Conservation (phyloP, 352 stramenopile genomes). For the Thalassiosira hispida region DNA sequence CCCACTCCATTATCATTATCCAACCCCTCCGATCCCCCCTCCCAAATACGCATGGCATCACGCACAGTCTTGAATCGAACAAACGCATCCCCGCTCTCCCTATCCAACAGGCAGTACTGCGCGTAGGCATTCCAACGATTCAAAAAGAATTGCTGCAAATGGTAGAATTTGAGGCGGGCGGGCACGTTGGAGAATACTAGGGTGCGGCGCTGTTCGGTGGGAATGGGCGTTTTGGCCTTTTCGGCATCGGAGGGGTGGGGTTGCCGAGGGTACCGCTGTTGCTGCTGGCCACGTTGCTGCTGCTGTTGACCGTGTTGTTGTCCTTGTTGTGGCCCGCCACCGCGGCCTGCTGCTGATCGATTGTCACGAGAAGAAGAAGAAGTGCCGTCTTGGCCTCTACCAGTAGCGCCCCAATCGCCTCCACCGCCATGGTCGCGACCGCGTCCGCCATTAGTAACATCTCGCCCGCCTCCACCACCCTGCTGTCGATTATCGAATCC, state of each 20-base stretch:
- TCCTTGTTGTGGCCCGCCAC: neutral
- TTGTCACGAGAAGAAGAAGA: too few species aligned
- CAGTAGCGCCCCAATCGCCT: neutral
- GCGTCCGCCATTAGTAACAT: neutral
- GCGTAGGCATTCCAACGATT: slow-evolving; percentile 22
- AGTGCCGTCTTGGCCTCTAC: neutral
- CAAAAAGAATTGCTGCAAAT: slow-evolving; percentile 24
- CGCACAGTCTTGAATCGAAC: slow-evolving; percentile 21
- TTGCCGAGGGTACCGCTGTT: neutral
- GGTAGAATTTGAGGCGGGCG: slow-evolving; percentile 11
- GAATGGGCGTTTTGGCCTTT: slow-evolving; percentile 10
- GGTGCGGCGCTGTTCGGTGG: slow-evolving; percentile 23
- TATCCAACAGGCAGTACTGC: slow-evolving; percentile 27
- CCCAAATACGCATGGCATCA: slow-evolving; percentile 37
- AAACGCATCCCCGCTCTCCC: slow-evolving; percentile 14
- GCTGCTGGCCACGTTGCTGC: slow-evolving; percentile 1
- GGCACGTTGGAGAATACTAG: slow-evolving; percentile 30
- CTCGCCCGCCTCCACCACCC: too few species aligned
- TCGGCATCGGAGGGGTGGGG: neutral
- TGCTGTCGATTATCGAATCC: neutral
- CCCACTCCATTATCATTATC: slow-evolving; percentile 1
- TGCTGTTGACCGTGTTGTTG: neutral
- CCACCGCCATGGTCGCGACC: neutral
- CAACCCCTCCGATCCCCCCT: slow-evolving; percentile 4
- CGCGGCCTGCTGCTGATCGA: neutral